Conservation (phyloP, 2,329 filamentous ascomycete genomes). For the Cercospora sojina region DNA sequence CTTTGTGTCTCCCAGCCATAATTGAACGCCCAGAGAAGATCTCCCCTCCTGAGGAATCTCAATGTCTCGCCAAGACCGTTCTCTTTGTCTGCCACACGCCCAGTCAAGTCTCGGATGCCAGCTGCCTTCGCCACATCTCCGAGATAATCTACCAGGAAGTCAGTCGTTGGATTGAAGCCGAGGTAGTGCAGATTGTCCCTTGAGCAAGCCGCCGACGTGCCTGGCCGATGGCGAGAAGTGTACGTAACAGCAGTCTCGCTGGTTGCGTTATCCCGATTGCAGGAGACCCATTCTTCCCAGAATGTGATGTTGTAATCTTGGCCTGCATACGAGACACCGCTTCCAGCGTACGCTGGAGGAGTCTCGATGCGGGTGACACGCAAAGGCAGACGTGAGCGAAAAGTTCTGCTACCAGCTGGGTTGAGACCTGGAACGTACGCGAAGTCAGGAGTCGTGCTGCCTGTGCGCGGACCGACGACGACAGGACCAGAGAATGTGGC, state of each 20-base stretch:
- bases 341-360: constrained; percentile 24
- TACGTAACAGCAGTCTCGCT: constrained; percentile 23
- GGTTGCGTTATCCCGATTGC: constrained; percentile 18
- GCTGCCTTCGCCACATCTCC: constrained; percentile 23
- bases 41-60: constrained; percentile 23
- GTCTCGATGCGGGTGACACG: constrained; percentile 28
- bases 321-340: constrained; percentile 24
- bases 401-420: constrained; percentile 19
- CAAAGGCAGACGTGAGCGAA: constrained; percentile 22
- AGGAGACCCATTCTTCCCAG: constrained; percentile 27
- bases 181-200: constrained; percentile 25
- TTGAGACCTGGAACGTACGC: constrained; percentile 25
- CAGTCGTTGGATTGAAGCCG: constrained; percentile 27
- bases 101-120: constrained; percentile 24
- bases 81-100: constrained; percentile 15
- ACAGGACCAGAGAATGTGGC: constrained; percentile 21
- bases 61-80: constrained; percentile 28
- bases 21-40: constrained; percentile 31
- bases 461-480: constrained; percentile 27
- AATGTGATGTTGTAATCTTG: constrained; percentile 24
- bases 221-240: constrained; percentile 25
- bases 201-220: constrained; percentile 25
- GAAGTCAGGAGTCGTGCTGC: constrained; percentile 25
- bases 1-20: constrained; percentile 26
- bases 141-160: constrained; percentile 26